phyloP scores from a whole-genome alignment of 345 rosid species.

The Acer negundo region DNA sequence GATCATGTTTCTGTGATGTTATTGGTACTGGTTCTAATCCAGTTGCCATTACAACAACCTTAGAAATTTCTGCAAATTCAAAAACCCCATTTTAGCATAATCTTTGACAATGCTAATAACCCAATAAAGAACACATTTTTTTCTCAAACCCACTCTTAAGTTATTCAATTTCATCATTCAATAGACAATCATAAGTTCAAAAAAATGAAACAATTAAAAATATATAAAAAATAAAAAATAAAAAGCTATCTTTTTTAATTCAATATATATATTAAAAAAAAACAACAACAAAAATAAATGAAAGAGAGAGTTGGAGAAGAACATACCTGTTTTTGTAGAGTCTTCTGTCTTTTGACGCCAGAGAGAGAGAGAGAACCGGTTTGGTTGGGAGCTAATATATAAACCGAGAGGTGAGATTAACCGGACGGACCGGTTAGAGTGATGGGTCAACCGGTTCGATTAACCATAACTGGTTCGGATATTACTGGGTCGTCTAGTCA shows the following conservation, averaged over 20 bases:
- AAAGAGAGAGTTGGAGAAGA: neutral
- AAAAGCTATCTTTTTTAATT: neutral
- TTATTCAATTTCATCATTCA: neutral
- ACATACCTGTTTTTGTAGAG: conserved; percentile 25
- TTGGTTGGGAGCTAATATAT: conserved; percentile 8
- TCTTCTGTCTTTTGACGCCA: neutral
- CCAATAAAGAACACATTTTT: neutral
- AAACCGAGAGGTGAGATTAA: conserved; percentile 25
- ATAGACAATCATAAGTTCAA: neutral
- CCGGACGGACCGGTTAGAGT: conserved; percentile 52
- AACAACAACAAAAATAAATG: neutral
- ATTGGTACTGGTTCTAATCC: conserved; percentile 63
- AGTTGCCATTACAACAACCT: conserved; percentile 40
- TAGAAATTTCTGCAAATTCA: neutral
- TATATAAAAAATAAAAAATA: too few relatives aligned
- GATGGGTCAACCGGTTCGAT: conserved; percentile 22
- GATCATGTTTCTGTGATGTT: conserved; percentile 81
- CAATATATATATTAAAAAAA: neutral
- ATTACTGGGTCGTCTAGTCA: conserved; percentile 34
- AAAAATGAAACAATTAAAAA: neutral
- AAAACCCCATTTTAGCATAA: neutral
- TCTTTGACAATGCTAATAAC: neutral
- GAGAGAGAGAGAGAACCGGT: conserved; percentile 31
- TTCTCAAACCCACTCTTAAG: neutral
- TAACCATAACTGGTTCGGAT: conserved; percentile 15